phyloP scores from a whole-genome alignment of 306 rosid species.

The Glycine tomentella region DNA sequence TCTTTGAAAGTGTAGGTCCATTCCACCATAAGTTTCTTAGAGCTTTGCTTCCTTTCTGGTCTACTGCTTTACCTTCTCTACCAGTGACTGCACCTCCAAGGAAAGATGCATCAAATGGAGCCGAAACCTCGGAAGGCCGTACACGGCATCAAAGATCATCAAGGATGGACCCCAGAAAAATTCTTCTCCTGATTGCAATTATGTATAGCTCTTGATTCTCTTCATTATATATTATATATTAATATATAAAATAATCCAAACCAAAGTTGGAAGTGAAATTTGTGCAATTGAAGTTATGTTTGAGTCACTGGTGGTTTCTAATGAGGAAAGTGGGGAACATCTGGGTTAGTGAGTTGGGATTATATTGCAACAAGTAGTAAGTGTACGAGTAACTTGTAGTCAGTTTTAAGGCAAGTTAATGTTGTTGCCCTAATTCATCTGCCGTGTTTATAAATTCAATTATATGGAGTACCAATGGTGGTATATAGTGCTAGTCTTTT shows the following conservation, averaged over 20 bases:
- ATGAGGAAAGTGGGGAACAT: not conserved
- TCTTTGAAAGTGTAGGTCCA: constrained; percentile 73
- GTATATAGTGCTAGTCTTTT: too few relatives aligned
- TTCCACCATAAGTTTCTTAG: constrained; percentile 89
- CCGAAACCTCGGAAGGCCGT: constrained; percentile 82
- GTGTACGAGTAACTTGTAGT: constrained; percentile 32
- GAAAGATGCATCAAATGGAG: constrained; percentile 68
- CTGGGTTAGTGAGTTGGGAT: constrained; percentile 24
- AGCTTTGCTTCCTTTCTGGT: constrained; percentile 97
- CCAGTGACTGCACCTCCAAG: constrained; percentile 90
- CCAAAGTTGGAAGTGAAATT: constrained; percentile 33
- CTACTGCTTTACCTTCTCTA: constrained; percentile 86
- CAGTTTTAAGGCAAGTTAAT: constrained; percentile 25
- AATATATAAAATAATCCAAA: not conserved
- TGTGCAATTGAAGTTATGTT: constrained; percentile 4
- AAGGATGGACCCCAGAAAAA: constrained; percentile 96
- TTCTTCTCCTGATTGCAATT: constrained; percentile 90
- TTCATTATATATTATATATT: constrained; percentile 17
- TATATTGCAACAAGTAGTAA: constrained; percentile 19
- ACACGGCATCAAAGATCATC: constrained; percentile 83
- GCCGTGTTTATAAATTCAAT: constrained; percentile 2
- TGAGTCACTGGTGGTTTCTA: not conserved
- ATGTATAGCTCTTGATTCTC: constrained; percentile 62
- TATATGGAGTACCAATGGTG: not conserved
- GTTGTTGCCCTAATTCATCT: constrained; percentile 14